These are phyloP conservation scores for Penicillium longicatenatum DNA, from an alignment of 495 filamentous ascomycete genomes.

Conservation along the genomic window DNA sequence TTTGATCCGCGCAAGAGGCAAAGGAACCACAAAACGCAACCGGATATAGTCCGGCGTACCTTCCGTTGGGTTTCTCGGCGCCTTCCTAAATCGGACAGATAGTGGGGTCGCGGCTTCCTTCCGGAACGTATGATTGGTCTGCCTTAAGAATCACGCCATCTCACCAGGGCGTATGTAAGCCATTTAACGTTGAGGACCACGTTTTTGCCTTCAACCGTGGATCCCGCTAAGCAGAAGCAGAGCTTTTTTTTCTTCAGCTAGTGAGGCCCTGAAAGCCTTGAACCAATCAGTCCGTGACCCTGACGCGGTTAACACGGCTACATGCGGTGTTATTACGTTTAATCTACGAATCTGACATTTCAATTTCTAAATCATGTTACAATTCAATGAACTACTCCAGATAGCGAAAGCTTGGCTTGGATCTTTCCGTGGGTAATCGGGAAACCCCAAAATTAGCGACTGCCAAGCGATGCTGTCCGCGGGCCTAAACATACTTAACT, in stretches of 20 bases:
- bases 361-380: not conserved
- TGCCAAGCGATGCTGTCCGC: not conserved
- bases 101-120: not conserved
- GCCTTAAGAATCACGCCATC: not conserved
- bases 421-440: not conserved
- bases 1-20: not conserved
- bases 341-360: not conserved
- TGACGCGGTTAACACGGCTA: not conserved
- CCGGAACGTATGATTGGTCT: not conserved
- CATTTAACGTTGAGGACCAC: not conserved
- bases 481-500: not conserved
- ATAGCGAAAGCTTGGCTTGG: not conserved
- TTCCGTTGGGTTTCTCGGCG: not conserved
- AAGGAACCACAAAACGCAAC: not conserved
- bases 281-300: not conserved
- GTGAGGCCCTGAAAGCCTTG: not conserved
- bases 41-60: not conserved
- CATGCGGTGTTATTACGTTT: not conserved
- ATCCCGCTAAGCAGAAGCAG: not conserved
- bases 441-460: not conserved
- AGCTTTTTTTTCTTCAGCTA: constrained; percentile 4
- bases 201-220: not conserved
- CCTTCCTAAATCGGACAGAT: not conserved
- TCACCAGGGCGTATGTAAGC: not conserved
- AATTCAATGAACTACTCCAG: not conserved